These are phyloP conservation scores for Pisolithus albus DNA, from an alignment of 768 basidiomycete species.

Conservation along the genomic window DNA sequence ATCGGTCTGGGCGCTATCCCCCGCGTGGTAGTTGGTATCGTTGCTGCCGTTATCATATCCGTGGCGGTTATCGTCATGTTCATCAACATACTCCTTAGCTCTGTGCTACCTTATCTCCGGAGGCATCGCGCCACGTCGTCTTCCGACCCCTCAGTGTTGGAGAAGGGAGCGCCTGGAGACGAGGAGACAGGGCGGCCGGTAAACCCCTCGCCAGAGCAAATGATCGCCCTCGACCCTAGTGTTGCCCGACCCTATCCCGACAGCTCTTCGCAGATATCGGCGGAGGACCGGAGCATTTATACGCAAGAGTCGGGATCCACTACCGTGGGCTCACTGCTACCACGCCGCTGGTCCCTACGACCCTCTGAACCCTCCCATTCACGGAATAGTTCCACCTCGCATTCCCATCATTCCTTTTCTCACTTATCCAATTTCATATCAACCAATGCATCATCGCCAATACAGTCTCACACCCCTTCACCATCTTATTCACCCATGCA, in stretches of 20 bases:
- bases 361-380: conserved; percentile 24
- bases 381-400: conserved; percentile 17
- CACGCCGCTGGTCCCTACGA: conserved; percentile 28
- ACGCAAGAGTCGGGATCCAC: conserved; percentile 31
- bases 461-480: conserved; percentile 27
- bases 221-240: conserved; percentile 33
- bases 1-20: conserved; percentile 67
- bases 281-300: conserved; percentile 21
- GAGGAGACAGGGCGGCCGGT: conserved; percentile 30
- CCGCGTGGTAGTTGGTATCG: conserved; percentile 72
- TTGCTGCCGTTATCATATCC: conserved; percentile 66
- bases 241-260: conserved; percentile 41
- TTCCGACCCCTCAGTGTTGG: conserved; percentile 17
- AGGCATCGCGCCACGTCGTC: conserved; percentile 11
- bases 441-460: conserved; percentile 24
- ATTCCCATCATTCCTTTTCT: conserved; percentile 25
- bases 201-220: conserved; percentile 50
- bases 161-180: conserved; percentile 22
- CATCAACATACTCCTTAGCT: conserved; percentile 55
- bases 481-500: conserved; percentile 20
- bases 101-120: conserved; percentile 28
- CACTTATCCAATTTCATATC: conserved; percentile 6
- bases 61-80: conserved; percentile 64
- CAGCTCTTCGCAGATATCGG: conserved; percentile 20
- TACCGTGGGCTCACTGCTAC: conserved; percentile 28